Evolutionary conservation across 2,329 filamentous ascomycete species (phyloP).

Genomic region (Mollisia scopiformis): DNA sequence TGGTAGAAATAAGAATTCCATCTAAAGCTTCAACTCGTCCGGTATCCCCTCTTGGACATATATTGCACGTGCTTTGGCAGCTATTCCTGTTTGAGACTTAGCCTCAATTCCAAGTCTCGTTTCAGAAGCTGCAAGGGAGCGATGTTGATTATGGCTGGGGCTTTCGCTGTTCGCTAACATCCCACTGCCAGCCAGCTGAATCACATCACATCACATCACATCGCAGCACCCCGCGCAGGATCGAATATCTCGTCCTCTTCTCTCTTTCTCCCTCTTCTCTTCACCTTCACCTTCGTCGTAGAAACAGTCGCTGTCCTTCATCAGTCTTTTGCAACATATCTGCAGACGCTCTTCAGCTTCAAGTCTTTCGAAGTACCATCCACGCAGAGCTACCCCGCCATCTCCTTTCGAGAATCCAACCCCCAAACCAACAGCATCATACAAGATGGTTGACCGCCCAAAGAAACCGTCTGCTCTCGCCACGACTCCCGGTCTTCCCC

Average conservation of each 20-base stretch:
- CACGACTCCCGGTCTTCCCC: constrained; percentile 72
- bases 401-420: not conserved
- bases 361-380: not conserved
- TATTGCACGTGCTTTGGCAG: not conserved
- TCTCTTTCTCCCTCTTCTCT: not conserved
- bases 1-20: not conserved
- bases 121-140: constrained; percentile 1
- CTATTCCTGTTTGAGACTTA: not conserved
- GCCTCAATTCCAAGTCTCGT: not conserved
- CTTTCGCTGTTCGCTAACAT: not conserved
- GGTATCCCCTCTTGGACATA: not conserved
- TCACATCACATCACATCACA: not conserved
- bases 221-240: constrained; percentile 4
- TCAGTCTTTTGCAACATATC: not conserved
- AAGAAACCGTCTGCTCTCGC: constrained; percentile 82
- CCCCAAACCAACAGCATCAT: not conserved
- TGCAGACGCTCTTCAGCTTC: not conserved
- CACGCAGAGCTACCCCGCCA: not conserved
- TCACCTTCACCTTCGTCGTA: not conserved
- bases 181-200: not conserved
- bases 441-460: constrained; percentile 72
- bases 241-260: not conserved
- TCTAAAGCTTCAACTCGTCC: not conserved
- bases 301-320: not conserved
- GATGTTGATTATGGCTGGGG: too few relatives aligned